phyloP scores from a whole-genome alignment of 2,329 filamentous ascomycete species.

The Talaromyces atroroseus region DNA sequence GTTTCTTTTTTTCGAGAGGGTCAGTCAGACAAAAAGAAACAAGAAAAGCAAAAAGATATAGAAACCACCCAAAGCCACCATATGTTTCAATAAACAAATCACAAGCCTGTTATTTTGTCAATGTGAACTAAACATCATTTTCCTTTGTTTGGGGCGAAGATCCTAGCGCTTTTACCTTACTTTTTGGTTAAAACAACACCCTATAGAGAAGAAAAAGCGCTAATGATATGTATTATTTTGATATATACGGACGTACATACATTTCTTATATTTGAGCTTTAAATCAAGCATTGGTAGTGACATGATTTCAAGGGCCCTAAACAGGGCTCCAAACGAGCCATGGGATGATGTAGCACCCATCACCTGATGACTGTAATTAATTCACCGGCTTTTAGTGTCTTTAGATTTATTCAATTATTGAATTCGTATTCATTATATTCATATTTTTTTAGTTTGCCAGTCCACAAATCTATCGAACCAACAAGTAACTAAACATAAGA shows the following conservation, averaged over 20 bases:
- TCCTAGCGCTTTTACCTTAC: background rate
- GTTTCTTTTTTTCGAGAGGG: background rate
- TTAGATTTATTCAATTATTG: background rate
- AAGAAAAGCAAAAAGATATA: conserved; percentile 3
- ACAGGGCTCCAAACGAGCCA: no score
- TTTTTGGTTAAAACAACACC: background rate
- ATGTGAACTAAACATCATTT: background rate
- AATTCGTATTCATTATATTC: background rate
- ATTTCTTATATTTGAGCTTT: background rate
- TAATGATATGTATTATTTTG: conserved; percentile 8
- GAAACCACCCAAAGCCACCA: background rate
- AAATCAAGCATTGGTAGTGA: no score
- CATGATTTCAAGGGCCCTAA: no score
- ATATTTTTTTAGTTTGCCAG: background rate
- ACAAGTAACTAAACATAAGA: conserved; percentile 16
- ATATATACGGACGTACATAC: conserved; percentile 2
- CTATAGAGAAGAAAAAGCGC: conserved; percentile 3
- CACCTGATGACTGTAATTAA: no score
- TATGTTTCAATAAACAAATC: conserved; percentile 11
- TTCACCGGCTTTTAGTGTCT: no score
- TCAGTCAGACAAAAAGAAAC: background rate
- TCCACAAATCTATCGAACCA: background rate
- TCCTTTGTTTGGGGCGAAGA: background rate
- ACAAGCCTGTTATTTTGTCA: background rate
- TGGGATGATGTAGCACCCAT: no score